A percentile compares a stretch with the other conserved stretches of the same genome.
phyloP scores from a whole-genome alignment of 495 filamentous ascomycete species.

The Penicillium cataractarum region DNA sequence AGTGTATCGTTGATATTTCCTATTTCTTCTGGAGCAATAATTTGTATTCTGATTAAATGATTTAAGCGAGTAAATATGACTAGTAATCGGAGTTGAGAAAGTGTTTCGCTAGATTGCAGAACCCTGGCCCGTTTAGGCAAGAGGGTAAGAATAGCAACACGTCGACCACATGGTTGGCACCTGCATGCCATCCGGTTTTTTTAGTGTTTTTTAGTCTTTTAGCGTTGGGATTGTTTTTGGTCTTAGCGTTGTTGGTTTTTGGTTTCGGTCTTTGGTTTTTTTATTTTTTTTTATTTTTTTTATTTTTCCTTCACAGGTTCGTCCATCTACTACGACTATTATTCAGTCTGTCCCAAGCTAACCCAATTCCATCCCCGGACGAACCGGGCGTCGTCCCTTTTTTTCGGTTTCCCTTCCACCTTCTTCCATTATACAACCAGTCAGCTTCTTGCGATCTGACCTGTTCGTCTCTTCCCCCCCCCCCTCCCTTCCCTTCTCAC shows the following conservation, averaged over 20 bases:
- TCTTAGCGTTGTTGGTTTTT: conserved; percentile 6
- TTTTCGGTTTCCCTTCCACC: not conserved
- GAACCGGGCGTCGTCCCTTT: conserved; percentile 13
- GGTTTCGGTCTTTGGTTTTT: not conserved
- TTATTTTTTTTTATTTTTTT: not conserved
- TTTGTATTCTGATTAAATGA: too few relatives aligned
- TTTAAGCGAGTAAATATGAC: too few relatives aligned
- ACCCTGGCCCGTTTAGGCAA: conserved; percentile 5
- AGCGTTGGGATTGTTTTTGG: conserved; percentile 3
- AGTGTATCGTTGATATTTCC: not conserved
- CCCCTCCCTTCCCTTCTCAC: not conserved
- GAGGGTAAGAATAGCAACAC: conserved; percentile 23
- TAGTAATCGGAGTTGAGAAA: too few relatives aligned
- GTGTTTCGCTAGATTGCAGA: too few relatives aligned
- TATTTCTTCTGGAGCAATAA: not conserved
- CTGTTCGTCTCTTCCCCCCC: conserved; percentile 9
- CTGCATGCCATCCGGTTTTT: conserved; percentile 36
- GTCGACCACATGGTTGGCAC: conserved; percentile 47
- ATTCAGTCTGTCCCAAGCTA: too few relatives aligned
- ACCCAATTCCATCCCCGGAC: conserved; percentile 10
- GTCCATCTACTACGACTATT: not conserved
- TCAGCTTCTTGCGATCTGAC: conserved; percentile 11
- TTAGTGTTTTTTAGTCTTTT: conserved; percentile 10
- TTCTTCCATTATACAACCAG: conserved; percentile 1
- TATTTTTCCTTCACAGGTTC: conserved; percentile 2